A percentile compares a stretch with the other conserved stretches of the same genome.
Evolutionary conservation across 2,329 filamentous ascomycete genomes (phyloP).

Genomic region (Didymella lethalis): DNA sequence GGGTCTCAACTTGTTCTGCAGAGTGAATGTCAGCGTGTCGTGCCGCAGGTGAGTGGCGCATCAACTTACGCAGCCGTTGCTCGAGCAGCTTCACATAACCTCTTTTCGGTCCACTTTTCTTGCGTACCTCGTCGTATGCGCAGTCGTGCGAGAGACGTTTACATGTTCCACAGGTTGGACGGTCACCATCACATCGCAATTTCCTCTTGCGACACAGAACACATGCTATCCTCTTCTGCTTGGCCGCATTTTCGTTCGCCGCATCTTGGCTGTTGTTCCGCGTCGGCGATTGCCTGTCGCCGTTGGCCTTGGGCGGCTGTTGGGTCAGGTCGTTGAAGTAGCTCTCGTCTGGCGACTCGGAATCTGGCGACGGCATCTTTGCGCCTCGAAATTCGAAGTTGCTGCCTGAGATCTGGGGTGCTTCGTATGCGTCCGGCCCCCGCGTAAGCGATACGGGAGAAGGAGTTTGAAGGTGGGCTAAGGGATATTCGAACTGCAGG

Average conservation of each 20-base stretch:
- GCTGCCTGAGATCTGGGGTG: conserved; percentile 12
- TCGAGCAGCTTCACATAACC: conserved; percentile 95
- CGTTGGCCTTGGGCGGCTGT: conserved; percentile 41
- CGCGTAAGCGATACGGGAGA: conserved; percentile 18
- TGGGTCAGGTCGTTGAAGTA: conserved; percentile 67
- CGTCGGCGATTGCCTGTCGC: conserved; percentile 42
- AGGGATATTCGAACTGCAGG: not conserved
- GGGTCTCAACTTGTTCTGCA: conserved; percentile 88
- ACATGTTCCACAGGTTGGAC: conserved; percentile 88
- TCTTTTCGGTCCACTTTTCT: conserved; percentile 93
- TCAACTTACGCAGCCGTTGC: conserved; percentile 80
- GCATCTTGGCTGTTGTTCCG: conserved; percentile 54
- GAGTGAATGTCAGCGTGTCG: conserved; percentile 21
- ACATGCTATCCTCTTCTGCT: conserved; percentile 87
- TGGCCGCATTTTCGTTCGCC: conserved; percentile 54
- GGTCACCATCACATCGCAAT: conserved; percentile 83
- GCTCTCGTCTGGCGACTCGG: conserved; percentile 53
- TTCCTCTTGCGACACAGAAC: conserved; percentile 94
- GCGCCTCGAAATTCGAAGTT: conserved; percentile 5
- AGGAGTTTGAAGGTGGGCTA: not conserved
- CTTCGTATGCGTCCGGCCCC: conserved; percentile 10
- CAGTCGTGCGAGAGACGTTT: conserved; percentile 85
- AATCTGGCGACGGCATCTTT: conserved; percentile 42
- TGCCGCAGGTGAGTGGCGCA: not conserved
- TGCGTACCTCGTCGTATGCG: conserved; percentile 88